Conservation (phyloP, 257 asterid genomes). For the Fraxinus americana region DNA sequence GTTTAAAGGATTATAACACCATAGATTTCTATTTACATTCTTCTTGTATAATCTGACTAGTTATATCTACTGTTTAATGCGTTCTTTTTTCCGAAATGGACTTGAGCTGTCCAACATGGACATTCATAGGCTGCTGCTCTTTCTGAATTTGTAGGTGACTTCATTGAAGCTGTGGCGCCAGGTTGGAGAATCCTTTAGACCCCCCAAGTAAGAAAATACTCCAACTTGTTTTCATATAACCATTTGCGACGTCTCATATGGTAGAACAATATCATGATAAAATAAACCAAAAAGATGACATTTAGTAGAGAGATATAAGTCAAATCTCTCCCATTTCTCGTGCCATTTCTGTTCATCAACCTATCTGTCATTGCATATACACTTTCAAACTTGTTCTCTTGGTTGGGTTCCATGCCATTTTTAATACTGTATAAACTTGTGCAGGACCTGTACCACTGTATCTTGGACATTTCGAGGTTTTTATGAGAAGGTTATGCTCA, state of each 20-base stretch:
- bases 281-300: conserved; percentile 2
- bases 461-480: conserved; percentile 96
- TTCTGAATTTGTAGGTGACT: conserved; percentile 62
- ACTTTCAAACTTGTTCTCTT: conserved; percentile 8
- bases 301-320: background rate
- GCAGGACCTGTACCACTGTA: conserved; percentile 96
- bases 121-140: conserved; percentile 22
- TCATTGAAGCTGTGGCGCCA: conserved; percentile 94
- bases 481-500: conserved; percentile 78
- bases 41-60: conserved; percentile 1
- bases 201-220: conserved; percentile 70
- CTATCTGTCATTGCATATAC: background rate
- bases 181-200: conserved; percentile 92
- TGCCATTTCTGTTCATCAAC: conserved; percentile 13
- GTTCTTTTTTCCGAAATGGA: conserved; percentile 6
- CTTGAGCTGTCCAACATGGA: background rate
- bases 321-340: conserved; percentile 1
- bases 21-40: background rate
- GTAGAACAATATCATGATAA: background rate
- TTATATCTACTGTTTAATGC: conserved; percentile 3
- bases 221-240: background rate
- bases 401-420: conserved; percentile 12
- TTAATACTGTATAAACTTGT: conserved; percentile 27
- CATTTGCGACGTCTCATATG: conserved; percentile 1
- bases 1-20: background rate